Percentiles rank a stretch among this genome's conserved stretches.
Conservation (phyloP, 805 yeast genomes). For the Brettanomyces anomalus region DNA sequence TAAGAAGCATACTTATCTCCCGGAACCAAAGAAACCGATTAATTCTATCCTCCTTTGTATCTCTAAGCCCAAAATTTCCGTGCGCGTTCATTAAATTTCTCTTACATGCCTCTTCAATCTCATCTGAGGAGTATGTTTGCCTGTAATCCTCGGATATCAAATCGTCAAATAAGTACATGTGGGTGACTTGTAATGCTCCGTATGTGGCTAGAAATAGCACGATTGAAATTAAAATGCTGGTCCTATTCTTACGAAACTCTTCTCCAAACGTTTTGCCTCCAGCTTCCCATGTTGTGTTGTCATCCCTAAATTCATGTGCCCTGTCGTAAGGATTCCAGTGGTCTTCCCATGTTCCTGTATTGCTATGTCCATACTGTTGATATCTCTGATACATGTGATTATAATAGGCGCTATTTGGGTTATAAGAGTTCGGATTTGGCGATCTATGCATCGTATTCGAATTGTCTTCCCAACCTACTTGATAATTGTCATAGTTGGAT, state of each 20-base stretch:
- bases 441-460: constrained; percentile 9
- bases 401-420: constrained; percentile 11
- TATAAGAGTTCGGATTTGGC: constrained; percentile 16
- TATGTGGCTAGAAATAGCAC: constrained; percentile 20
- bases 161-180: constrained; percentile 22
- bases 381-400: constrained; percentile 3
- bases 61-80: constrained; percentile 44
- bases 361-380: constrained; percentile 3
- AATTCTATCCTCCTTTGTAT: constrained; percentile 39
- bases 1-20: constrained; percentile 20
- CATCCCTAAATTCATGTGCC: constrained; percentile 20
- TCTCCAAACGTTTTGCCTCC: constrained; percentile 19
- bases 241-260: constrained; percentile 20
- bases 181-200: constrained; percentile 23
- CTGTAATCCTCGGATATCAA: constrained; percentile 21
- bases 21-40: constrained; percentile 52
- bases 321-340: constrained; percentile 11
- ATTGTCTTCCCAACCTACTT: constrained; percentile 36
- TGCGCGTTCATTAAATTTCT: constrained; percentile 33
- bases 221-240: constrained; percentile 18
- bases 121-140: constrained; percentile 11
- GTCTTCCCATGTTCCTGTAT: constrained; percentile 25
- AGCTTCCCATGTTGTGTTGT: constrained; percentile 17
- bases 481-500: constrained; percentile 36
- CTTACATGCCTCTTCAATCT: constrained; percentile 32